Evolutionary conservation across 2,329 filamentous ascomycete species (phyloP).

Genomic region (Fusarium illudens): DNA sequence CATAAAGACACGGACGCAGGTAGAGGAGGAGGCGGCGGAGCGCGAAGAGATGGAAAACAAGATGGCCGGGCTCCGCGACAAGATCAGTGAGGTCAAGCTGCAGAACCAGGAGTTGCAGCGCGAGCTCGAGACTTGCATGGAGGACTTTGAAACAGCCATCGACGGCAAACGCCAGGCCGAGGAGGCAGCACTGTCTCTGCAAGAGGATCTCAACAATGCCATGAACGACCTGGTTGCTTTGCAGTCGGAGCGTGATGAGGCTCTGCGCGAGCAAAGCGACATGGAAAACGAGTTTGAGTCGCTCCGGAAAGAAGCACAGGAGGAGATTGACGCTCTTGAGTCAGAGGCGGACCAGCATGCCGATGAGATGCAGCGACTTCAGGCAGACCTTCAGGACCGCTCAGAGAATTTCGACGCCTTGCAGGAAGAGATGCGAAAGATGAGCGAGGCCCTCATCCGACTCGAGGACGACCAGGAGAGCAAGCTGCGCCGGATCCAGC

Average conservation of each 20-base stretch:
- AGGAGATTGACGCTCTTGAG: constrained; percentile 72
- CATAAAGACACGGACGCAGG: constrained; percentile 69
- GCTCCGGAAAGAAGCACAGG: constrained; percentile 69
- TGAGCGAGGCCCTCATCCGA: constrained; percentile 85
- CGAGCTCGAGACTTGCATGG: constrained; percentile 80
- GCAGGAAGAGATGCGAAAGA: constrained; percentile 90
- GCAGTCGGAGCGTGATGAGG: constrained; percentile 87
- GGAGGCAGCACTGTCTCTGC: constrained; percentile 67
- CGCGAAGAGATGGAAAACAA: constrained; percentile 87
- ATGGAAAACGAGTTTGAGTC: constrained; percentile 69
- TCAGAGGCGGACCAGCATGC: constrained; percentile 77
- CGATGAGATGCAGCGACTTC: constrained; percentile 74
- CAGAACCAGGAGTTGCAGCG: constrained; percentile 89
- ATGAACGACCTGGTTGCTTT: constrained; percentile 82
- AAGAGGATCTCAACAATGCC: constrained; percentile 81
- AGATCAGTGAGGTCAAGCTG: constrained; percentile 84
- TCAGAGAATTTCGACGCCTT: constrained; percentile 91
- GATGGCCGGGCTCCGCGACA: constrained; percentile 84
- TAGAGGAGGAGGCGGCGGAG: constrained; percentile 74
- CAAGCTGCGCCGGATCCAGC: constrained; percentile 80
- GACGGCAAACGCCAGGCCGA: constrained; percentile 69
- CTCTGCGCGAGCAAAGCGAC: constrained; percentile 70
- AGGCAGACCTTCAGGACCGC: constrained; percentile 76
- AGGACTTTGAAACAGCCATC: constrained; percentile 80
- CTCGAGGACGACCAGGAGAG: constrained; percentile 89